phyloP scores from a whole-genome alignment of 768 basidiomycete species.

The Leucocoprinus sp. region DNA sequence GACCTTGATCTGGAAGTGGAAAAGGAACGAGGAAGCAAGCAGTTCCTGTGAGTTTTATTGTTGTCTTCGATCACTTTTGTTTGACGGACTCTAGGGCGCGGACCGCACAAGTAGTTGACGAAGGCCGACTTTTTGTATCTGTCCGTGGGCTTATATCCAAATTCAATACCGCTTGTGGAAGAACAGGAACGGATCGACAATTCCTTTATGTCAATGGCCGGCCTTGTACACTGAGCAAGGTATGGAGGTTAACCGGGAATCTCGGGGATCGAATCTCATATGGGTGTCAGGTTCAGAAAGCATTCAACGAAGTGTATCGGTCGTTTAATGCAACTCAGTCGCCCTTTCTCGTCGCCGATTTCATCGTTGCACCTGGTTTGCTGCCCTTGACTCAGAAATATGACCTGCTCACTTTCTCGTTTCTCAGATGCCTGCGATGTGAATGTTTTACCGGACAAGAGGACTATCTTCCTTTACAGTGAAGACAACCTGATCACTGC shows the following conservation, averaged over 20 bases:
- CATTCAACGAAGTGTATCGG: conserved; percentile 88
- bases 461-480: conserved; percentile 88
- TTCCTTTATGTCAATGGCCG: conserved; percentile 91
- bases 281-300: conserved; percentile 62
- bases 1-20: conserved; percentile 62
- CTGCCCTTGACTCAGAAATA: conserved; percentile 5
- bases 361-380: conserved; percentile 73
- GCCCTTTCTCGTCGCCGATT: conserved; percentile 80
- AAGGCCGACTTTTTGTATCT: conserved; percentile 32
- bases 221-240: conserved; percentile 76
- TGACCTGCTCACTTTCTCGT: neutral
- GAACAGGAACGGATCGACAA: conserved; percentile 77
- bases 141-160: conserved; percentile 81
- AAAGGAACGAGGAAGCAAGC: conserved; percentile 41
- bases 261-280: neutral
- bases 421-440: conserved; percentile 72
- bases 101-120: conserved; percentile 13
- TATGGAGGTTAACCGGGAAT: conserved; percentile 16
- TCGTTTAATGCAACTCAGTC: conserved; percentile 65
- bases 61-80: no score
- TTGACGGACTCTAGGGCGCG: neutral
- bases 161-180: conserved; percentile 65
- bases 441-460: conserved; percentile 94
- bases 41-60: conserved; percentile 14
- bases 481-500: conserved; percentile 72